Evolutionary conservation across 192 early-diverging fungal species (phyloP), one percentile per base, ranked within the genome.

Genomic region (Dispira parvispora): DNA sequence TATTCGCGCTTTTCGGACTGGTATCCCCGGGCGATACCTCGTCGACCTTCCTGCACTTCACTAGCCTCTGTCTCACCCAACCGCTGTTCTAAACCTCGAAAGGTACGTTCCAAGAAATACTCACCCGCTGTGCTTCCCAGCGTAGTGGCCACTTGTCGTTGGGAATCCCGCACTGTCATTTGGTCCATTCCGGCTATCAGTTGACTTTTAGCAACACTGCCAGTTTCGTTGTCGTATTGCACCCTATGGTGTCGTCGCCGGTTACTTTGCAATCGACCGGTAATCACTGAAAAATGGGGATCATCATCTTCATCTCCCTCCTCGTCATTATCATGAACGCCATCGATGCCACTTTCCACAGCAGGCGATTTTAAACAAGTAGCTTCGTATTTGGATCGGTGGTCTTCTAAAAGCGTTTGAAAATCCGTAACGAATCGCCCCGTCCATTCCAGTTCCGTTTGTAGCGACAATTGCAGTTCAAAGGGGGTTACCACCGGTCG

Each of bases 401-500:
- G 8, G 8, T 20, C 28, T 61, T 42, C 21, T 26, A 25, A 38
- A 38, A 38, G 32, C 32, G 32, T 38, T 38, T 38, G 32, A 6
- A 38, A 38, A 38, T 38, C 32, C 32, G 32, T 38, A 38, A 38
- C 32, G 32, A 38, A 38, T 38, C 32, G 32, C 1, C 32, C 32
- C 3, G 42, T 68, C 43, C 25, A 32, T 52, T 53, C 12, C 28
- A 43, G 67, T 63, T 68, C 74, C 77, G 46, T 73, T 25, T 65
- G 68, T 20, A 98, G 73, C 0, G 94, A 91, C 52, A 94, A 69
- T 54, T 87, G 81, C 52, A 98, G 71, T 70, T 98, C 95, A 64
- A 79, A 96, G 1, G 94, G 93, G 11, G 95, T 96, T 0, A 98
- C 88, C 26, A 98, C 84, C 8, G 95, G 95, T 44, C 80, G 77